phyloP scores from a whole-genome alignment of 495 filamentous ascomycete genomes.

The Baudoinia panamericana region DNA sequence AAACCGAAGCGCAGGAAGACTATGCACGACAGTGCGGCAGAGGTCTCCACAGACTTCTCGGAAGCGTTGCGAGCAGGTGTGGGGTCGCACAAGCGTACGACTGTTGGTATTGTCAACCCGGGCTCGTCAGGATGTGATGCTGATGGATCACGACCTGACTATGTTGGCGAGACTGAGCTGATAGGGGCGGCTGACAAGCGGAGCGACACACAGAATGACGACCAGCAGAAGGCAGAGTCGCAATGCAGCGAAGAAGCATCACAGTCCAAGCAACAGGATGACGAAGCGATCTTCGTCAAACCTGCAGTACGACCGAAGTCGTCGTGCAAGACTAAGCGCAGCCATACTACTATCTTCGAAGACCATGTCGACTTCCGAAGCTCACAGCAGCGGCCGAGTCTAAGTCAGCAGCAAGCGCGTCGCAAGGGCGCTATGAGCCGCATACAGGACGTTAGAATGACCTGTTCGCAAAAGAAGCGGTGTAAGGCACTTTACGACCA shows the following conservation, averaged over 20 bases:
- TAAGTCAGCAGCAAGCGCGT: conserved; percentile 13
- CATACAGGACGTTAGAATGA: neutral
- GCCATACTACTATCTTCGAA: conserved; percentile 21
- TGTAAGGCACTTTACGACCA: neutral
- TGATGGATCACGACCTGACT: too few species aligned
- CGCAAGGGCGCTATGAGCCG: conserved; percentile 1
- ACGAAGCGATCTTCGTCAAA: conserved; percentile 20
- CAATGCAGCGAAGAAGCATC: neutral
- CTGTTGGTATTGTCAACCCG: too few species aligned
- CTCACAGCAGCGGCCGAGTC: conserved; percentile 10
- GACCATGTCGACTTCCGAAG: conserved; percentile 12
- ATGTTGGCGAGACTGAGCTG: too few species aligned
- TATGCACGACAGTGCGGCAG: neutral
- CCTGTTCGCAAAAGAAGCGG: neutral
- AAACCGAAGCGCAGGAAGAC: conserved; percentile 25
- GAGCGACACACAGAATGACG: too few species aligned
- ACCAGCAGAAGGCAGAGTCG: too few species aligned
- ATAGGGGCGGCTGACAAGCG: too few species aligned
- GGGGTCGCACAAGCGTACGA: too few species aligned
- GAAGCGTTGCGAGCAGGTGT: too few species aligned
- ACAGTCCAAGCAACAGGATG: neutral
- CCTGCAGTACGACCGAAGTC: conserved; percentile 6
- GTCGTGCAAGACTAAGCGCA: conserved; percentile 11
- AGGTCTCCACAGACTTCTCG: too few species aligned
- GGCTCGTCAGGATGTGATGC: too few species aligned